Evolutionary conservation across 2,329 filamentous ascomycete genomes (phyloP), one percentile per base, ranked within the genome.

Genomic region (Microcyclospora pomicola): DNA sequence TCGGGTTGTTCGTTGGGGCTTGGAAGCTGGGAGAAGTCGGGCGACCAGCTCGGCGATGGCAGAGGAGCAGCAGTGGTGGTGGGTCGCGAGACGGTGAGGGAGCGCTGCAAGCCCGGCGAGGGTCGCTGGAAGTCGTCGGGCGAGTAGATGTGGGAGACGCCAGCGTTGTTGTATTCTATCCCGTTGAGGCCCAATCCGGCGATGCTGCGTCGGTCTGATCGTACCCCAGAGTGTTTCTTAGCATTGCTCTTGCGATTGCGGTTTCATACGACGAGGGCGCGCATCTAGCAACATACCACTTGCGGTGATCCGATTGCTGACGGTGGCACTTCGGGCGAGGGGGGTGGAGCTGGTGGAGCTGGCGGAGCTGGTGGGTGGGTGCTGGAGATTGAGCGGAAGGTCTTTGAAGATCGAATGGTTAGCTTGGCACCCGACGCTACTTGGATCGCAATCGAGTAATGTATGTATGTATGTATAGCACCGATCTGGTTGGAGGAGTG

Each of bases 31-130:
- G 41, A 29, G 35, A 47, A 42, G 39, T 49, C 43, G 14, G 42
- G 47, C 39, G 49, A 47, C 45, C 49, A 49, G 31, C 35, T 31
- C 5, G 40, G 38, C n/a, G 48, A 37, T 14, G 49, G 48, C 19
- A 35, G 34, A 31, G 40, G 31, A 27, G 41, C 41, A 31, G 42
- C 27, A 24, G 15, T 41, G 33, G 15, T 31, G 31, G 38, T 39
- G 16, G 31, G n/a, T 9, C 38, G 16, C 31, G 39, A 31, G 16
- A 52, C 46, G 9, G 51, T 53, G 38, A 48, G 49, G 35, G 51
- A 51, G 32, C 51, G 50, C 19, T 35, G 38, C 27, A 49, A 31
- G 27, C 49, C 46, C 15, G 43, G 42, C n/a, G 46, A 41, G 12
- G 42, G 41, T 27, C 39, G 39, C 7, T 33, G 42, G 33, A 42